These are phyloP conservation scores for Cubamyces sp. DNA, from an alignment of 768 basidiomycete genomes.

Conservation along the genomic window DNA sequence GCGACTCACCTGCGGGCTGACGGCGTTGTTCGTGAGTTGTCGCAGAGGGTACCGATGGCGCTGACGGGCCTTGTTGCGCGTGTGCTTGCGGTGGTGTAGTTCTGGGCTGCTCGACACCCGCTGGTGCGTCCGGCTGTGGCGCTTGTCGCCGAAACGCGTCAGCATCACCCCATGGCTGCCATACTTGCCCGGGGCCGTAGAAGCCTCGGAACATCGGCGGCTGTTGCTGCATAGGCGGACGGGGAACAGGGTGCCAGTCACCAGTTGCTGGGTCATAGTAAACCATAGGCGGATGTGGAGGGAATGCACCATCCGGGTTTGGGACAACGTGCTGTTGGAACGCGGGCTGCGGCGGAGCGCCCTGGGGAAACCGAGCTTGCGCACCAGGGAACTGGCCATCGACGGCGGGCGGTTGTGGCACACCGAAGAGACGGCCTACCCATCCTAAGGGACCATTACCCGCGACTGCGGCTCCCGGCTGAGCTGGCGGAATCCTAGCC, in stretches of 20 bases:
- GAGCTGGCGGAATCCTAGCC: constrained; percentile 34
- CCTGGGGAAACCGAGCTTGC: constrained; percentile 30
- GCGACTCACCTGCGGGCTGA: neutral
- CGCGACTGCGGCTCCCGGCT: constrained; percentile 29
- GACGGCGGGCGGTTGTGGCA: constrained; percentile 48
- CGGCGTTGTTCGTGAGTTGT: neutral
- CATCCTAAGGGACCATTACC: constrained; percentile 41
- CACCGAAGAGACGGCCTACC: constrained; percentile 59
- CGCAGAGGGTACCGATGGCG: neutral
- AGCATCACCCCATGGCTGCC: constrained; percentile 64
- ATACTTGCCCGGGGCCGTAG: constrained; percentile 63
- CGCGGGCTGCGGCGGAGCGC: constrained; percentile 25
- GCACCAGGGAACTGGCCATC: constrained; percentile 37
- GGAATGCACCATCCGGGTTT: constrained; percentile 6
- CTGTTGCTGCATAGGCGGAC: constrained; percentile 28
- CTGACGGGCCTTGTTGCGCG: constrained; percentile 9
- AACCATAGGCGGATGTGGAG: constrained; percentile 6
- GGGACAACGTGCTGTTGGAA: constrained; percentile 38
- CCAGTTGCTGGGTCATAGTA: constrained; percentile 10
- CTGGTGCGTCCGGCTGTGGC: constrained; percentile 25
- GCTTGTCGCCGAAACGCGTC: constrained; percentile 34
- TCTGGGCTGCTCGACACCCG: constrained; percentile 23
- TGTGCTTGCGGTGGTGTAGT: constrained; percentile 13
- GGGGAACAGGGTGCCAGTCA: constrained; percentile 23
- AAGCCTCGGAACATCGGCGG: constrained; percentile 65